These are phyloP conservation scores for Periglandula ipomoeae DNA, from an alignment of 2,329 filamentous ascomycete genomes.

Conservation along the genomic window DNA sequence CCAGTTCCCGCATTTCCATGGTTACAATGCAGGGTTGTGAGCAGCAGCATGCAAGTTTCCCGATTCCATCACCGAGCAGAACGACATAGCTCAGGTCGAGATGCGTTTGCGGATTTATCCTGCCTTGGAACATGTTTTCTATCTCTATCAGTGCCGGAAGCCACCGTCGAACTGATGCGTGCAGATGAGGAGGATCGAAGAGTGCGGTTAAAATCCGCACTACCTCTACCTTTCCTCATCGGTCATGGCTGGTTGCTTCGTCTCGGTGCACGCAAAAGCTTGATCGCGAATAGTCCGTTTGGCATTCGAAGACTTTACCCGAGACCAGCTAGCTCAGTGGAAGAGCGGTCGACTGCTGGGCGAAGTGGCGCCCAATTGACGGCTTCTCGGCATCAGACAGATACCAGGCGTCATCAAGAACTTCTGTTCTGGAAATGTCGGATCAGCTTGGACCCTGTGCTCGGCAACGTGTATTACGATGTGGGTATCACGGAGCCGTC, in stretches of 20 bases:
- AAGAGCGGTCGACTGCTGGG: neutral
- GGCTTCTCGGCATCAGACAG: neutral
- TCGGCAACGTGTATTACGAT: neutral
- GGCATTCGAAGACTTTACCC: neutral
- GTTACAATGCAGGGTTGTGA: too few species aligned
- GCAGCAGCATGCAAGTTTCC: too few species aligned
- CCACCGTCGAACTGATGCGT: neutral
- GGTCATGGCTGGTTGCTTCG: neutral
- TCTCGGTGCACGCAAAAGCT: neutral
- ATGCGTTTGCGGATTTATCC: neutral
- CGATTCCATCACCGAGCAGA: too few species aligned
- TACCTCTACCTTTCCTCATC: constrained; percentile 1
- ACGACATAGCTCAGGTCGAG: neutral
- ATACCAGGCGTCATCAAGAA: neutral
- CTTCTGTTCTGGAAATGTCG: neutral
- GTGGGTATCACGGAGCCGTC: neutral
- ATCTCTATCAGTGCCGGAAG: neutral
- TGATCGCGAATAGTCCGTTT: too few species aligned
- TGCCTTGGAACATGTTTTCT: neutral
- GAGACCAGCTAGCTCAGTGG: too few species aligned
- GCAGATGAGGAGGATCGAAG: neutral
- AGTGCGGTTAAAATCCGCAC: neutral
- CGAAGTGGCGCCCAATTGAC: neutral
- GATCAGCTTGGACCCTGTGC: neutral
- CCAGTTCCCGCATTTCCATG: neutral